phyloP scores from a whole-genome alignment of 805 yeast genomes.

The Hanseniaspora meyeri region DNA sequence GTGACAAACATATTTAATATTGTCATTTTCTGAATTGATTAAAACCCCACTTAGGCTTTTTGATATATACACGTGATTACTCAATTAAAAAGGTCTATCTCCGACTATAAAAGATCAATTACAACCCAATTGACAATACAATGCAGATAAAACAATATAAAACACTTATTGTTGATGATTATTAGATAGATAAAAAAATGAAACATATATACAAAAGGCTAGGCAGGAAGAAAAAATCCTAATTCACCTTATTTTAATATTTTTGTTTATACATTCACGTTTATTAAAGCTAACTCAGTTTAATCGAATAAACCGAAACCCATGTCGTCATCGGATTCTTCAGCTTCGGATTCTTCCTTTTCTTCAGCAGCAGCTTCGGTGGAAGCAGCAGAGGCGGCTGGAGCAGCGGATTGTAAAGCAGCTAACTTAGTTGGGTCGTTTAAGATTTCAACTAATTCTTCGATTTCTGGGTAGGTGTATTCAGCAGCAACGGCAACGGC shows the following conservation, averaged over 20 bases:
- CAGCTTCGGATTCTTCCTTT: slow-evolving; percentile 62
- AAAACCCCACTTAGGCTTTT: neutral
- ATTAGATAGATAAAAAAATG: neutral
- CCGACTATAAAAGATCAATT: neutral
- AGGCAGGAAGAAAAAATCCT: neutral
- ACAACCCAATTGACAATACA: no score
- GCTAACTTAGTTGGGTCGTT: slow-evolving; percentile 99
- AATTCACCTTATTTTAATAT: no score
- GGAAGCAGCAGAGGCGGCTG: slow-evolving; percentile 54
- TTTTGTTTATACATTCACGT: no score
- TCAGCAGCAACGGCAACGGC: slow-evolving; percentile 97
- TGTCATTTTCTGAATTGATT: neutral
- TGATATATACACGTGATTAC: neutral
- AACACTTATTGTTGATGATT: neutral
- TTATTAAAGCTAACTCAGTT: slow-evolving; percentile 21
- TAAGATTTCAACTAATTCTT: slow-evolving; percentile 96
- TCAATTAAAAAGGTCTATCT: no score
- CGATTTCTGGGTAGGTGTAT: slow-evolving; percentile 98
- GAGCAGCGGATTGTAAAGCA: slow-evolving; percentile 96
- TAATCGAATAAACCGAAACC: slow-evolving; percentile 99
- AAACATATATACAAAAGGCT: no score
- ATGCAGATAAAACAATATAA: no score
- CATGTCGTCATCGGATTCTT: slow-evolving; percentile 68
- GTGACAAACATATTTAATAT: no score
- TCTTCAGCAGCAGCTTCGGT: slow-evolving; percentile 62